Conservation (phyloP, 2,329 filamentous ascomycete genomes). For the Penicillium aurantiogriseum region DNA sequence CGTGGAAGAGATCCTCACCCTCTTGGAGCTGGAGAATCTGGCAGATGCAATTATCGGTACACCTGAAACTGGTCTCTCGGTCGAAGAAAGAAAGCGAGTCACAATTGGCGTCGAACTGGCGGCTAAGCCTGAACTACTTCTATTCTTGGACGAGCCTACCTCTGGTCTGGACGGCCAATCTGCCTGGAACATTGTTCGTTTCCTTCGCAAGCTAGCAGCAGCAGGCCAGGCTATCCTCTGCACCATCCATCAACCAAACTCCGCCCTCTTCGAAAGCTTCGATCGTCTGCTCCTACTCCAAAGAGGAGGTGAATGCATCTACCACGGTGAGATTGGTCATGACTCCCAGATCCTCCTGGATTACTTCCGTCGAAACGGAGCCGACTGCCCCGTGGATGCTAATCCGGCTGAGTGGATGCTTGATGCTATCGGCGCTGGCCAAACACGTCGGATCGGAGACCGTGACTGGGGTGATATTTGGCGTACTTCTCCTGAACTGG, state of each 20-base stretch:
- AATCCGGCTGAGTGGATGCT: constrained; percentile 55
- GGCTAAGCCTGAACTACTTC: constrained; percentile 52
- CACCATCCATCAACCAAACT: constrained; percentile 61
- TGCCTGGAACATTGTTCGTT: constrained; percentile 59
- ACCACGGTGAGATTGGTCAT: constrained; percentile 55
- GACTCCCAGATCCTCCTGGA: constrained; percentile 50
- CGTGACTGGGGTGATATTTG: constrained; percentile 80
- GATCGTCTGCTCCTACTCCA: constrained; percentile 57
- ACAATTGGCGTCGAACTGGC: constrained; percentile 42
- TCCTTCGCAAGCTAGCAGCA: constrained; percentile 59
- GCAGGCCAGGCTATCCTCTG: constrained; percentile 60
- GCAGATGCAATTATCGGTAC: constrained; percentile 65
- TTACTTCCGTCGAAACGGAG: constrained; percentile 56
- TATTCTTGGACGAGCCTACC: constrained; percentile 64
- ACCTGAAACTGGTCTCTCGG: constrained; percentile 59
- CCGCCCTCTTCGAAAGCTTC: constrained; percentile 57
- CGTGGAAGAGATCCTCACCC: constrained; percentile 64
- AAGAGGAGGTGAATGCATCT: constrained; percentile 54
- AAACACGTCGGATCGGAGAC: constrained; percentile 67
- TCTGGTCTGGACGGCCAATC: constrained; percentile 60
- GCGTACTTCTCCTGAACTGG: constrained; percentile 69
- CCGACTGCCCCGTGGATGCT: constrained; percentile 48
- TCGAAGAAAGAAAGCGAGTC: constrained; percentile 47
- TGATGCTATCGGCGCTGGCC: constrained; percentile 71
- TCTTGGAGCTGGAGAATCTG: constrained; percentile 65